Percentiles rank a stretch among this genome's conserved stretches.
Evolutionary conservation across 2,329 filamentous ascomycete genomes (phyloP).

Genomic region (Fusarium foetens): DNA sequence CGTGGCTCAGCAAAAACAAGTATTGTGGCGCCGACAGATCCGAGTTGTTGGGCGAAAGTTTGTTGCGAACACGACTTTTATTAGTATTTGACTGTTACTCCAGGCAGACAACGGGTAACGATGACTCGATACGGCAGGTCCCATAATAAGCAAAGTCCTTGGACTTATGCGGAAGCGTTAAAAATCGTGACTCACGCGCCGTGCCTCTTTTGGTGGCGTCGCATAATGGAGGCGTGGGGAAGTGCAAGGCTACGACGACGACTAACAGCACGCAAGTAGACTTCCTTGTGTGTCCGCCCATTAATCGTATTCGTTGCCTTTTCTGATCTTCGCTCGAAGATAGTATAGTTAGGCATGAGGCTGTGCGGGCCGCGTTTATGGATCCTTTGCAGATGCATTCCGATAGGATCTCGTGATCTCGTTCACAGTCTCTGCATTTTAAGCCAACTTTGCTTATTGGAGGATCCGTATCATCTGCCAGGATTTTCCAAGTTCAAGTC

Average conservation of each 20-base stretch:
- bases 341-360: conserved; percentile 18
- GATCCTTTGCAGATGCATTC: conserved; percentile 10
- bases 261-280: conserved; percentile 29
- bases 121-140: conserved; percentile 39
- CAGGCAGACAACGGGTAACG: conserved; percentile 35
- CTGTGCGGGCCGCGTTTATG: conserved; percentile 25
- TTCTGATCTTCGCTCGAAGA: conserved; percentile 33
- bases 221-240: conserved; percentile 35
- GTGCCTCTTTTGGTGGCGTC: conserved; percentile 36
- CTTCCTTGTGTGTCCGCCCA: background rate
- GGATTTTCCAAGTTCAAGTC: conserved; percentile 26
- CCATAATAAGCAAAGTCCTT: conserved; percentile 30
- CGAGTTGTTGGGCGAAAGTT: conserved; percentile 24
- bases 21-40: conserved; percentile 40
- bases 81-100: conserved; percentile 40
- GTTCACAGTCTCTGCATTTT: conserved; percentile 32
- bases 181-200: conserved; percentile 41
- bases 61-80: conserved; percentile 33
- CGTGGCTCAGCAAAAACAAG: conserved; percentile 32
- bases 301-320: conserved; percentile 4
- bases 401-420: conserved; percentile 34
- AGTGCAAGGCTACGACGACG: conserved; percentile 43
- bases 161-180: conserved; percentile 17
- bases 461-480: conserved; percentile 25
- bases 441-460: conserved; percentile 31